phyloP scores from a whole-genome alignment of 1,139 yeast genomes.

The Taphrina wiesneri region DNA sequence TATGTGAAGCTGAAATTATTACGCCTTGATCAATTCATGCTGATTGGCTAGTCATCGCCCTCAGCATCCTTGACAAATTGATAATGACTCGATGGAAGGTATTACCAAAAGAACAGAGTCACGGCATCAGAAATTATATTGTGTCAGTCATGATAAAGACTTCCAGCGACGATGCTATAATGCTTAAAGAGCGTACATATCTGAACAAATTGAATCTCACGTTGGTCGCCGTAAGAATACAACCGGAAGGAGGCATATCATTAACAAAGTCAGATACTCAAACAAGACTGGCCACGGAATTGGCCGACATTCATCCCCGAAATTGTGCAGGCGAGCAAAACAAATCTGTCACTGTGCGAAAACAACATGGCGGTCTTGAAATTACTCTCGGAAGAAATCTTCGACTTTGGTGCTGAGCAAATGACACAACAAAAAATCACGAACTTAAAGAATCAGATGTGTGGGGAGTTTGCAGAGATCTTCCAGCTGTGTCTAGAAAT shows the following conservation, averaged over 20 bases:
- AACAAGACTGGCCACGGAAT: slow-evolving; percentile 98
- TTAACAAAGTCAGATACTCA: slow-evolving; percentile 61
- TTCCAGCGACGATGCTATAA: slow-evolving; percentile 81
- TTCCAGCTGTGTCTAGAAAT: slow-evolving; percentile 92
- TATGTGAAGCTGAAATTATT: slow-evolving; percentile 28
- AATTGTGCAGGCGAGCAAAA: slow-evolving; percentile 76
- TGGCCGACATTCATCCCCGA: slow-evolving; percentile 99
- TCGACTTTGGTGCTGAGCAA: slow-evolving; percentile 90
- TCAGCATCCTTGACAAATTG: slow-evolving; percentile 83
- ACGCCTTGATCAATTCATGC: not conserved
- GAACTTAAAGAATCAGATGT: slow-evolving; percentile 77
- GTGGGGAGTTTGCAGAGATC: slow-evolving; percentile 87
- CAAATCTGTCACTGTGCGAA: slow-evolving; percentile 91
- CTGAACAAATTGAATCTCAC: slow-evolving; percentile 93
- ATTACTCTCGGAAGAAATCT: slow-evolving; percentile 89
- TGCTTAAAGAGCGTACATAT: slow-evolving; percentile 73
- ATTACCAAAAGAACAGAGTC: slow-evolving; percentile 74
- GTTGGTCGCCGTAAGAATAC: slow-evolving; percentile 53
- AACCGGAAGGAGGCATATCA: not conserved
- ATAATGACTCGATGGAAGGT: slow-evolving; percentile 93
- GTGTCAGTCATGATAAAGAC: slow-evolving; percentile 91
- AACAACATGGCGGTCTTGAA: slow-evolving; percentile 92
- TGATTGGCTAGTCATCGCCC: slow-evolving; percentile 57
- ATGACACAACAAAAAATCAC: slow-evolving; percentile 94
- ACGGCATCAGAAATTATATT: slow-evolving; percentile 86